These are phyloP conservation scores for Malania oleifera DNA, from an alignment of 164 flowering plant species.

Conservation along the genomic window DNA sequence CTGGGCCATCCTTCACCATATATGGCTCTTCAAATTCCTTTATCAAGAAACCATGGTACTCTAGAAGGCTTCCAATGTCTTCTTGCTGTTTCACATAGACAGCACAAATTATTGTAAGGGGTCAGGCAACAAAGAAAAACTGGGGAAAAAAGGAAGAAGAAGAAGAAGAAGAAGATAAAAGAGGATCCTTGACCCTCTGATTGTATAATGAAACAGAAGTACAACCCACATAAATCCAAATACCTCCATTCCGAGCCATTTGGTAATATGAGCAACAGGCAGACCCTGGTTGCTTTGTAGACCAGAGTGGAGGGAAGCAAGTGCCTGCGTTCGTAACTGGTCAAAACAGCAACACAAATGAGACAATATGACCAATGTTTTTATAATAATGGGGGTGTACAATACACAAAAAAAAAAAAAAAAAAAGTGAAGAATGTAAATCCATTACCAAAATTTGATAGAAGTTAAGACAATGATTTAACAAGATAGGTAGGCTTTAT, in stretches of 20 bases:
- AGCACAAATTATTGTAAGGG: not conserved
- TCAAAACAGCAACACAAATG: conserved; percentile 20
- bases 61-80: conserved; percentile 61
- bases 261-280: conserved; percentile 61
- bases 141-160: conserved; percentile 2
- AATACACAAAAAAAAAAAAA: not conserved
- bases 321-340: conserved; percentile 97
- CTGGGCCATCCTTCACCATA: conserved; percentile 87
- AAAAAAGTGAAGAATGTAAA: not conserved
- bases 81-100: conserved; percentile 52
- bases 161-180: not conserved
- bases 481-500: no score
- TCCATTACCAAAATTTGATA: not conserved
- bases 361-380: not conserved
- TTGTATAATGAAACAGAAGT: not conserved
- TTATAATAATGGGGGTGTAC: not conserved
- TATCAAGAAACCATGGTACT: conserved; percentile 77
- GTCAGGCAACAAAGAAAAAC: not conserved
- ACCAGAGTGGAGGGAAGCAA: conserved; percentile 86
- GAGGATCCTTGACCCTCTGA: no score
- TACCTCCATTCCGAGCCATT: conserved; percentile 97
- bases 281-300: conserved; percentile 85
- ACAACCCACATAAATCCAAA: not conserved
- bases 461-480: no score
- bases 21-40: conserved; percentile 82